phyloP scores from a whole-genome alignment of 371 early-diverging fungal species.

The Nematocida ausubeli region DNA sequence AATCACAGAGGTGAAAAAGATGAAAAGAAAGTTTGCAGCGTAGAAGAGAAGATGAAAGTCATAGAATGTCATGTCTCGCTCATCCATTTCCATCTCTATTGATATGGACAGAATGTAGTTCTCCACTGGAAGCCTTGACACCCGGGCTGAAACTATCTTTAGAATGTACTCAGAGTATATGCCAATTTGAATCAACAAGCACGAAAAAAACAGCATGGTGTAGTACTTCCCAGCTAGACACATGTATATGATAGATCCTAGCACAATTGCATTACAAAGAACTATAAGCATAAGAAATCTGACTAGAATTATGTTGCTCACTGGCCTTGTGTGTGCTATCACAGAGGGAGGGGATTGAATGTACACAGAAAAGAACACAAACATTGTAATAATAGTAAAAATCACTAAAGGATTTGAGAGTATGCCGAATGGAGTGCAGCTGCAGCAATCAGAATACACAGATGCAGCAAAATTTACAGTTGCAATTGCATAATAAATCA shows the following conservation, averaged over 20 bases:
- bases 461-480: neutral
- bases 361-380: slow-evolving; percentile 12
- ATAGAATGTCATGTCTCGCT: neutral
- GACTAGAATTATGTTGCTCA: neutral
- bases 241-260: neutral
- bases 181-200: neutral
- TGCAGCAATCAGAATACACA: neutral
- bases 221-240: neutral
- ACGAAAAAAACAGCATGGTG: neutral
- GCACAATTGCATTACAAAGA: neutral
- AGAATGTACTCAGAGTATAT: slow-evolving; percentile 13
- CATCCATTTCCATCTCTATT: neutral
- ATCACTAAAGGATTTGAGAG: slow-evolving; percentile 5
- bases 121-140: slow-evolving; percentile 1
- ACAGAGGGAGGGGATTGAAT: slow-evolving; percentile 13
- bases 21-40: neutral
- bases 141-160: neutral
- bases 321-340: neutral
- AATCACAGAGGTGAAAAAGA: neutral
- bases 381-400: neutral
- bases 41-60: neutral
- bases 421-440: neutral
- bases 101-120: neutral
- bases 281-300: neutral
- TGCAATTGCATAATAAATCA: slow-evolving; percentile 1